These are phyloP conservation scores for Aspergillus panamensis DNA, from an alignment of 495 filamentous ascomycete genomes.

Conservation along the genomic window DNA sequence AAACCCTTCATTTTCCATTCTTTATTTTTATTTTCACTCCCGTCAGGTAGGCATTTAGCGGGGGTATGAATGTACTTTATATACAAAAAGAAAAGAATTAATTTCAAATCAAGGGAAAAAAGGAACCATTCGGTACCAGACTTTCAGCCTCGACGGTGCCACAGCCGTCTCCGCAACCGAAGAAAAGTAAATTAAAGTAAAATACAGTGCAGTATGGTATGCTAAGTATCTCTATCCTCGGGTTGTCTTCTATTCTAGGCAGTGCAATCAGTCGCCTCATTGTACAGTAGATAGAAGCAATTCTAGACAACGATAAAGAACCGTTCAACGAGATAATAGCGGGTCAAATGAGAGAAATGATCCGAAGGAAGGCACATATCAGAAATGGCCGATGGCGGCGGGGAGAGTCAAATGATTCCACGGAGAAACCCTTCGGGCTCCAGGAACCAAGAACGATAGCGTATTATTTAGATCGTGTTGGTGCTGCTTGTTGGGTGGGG, in stretches of 20 bases:
- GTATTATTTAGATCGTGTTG: neutral
- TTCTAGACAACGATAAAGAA: slow-evolving; percentile 6
- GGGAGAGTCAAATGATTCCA: neutral
- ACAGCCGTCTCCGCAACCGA: neutral
- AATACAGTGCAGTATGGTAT: neutral
- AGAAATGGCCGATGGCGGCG: slow-evolving; percentile 6
- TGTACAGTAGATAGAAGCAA: neutral
- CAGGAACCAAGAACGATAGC: neutral
- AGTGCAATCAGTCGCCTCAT: neutral
- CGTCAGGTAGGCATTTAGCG: neutral
- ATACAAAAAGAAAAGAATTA: neutral
- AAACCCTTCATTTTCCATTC: neutral
- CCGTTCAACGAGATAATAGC: neutral
- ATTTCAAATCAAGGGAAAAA: neutral
- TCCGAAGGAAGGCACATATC: slow-evolving; percentile 11
- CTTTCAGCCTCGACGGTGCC: neutral
- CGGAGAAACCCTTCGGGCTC: slow-evolving; percentile 4
- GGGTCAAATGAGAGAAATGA: slow-evolving; percentile 3
- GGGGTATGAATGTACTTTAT: neutral
- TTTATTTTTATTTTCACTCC: neutral
- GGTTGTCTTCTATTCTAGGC: neutral
- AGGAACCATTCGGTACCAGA: neutral
- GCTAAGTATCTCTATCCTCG: neutral
- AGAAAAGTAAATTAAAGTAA: no score
- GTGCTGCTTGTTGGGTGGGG: neutral